Percentiles rank a stretch among this genome's conserved stretches.
These are phyloP conservation scores for Fusarium buxicola DNA, from an alignment of 2,329 filamentous ascomycete genomes.

Conservation along the genomic window DNA sequence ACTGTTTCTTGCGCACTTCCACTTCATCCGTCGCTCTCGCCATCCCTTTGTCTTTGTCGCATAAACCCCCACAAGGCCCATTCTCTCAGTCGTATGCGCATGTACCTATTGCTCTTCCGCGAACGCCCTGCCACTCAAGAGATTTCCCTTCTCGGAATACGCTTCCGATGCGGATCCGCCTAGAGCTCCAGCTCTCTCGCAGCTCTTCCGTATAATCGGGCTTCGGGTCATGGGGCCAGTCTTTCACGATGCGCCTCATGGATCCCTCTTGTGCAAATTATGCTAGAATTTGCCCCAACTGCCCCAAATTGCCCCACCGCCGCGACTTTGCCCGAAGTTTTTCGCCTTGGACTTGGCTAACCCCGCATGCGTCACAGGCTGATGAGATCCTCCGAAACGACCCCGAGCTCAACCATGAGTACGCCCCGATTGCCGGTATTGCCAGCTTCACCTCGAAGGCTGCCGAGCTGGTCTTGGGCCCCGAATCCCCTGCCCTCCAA, in stretches of 20 bases:
- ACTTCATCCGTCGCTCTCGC: constrained; percentile 13
- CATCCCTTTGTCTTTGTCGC: constrained; percentile 11
- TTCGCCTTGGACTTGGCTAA: constrained; percentile 36
- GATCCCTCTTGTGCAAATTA: constrained; percentile 26
- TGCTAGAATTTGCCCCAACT: constrained; percentile 30
- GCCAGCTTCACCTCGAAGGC: constrained; percentile 88
- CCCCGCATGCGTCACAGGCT: constrained; percentile 68
- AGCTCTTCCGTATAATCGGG: constrained; percentile 25
- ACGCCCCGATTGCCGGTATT: constrained; percentile 94
- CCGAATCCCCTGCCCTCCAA: constrained; percentile 80
- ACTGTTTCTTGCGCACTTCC: constrained; percentile 5
- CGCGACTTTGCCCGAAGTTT: constrained; percentile 11
- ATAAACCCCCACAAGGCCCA: constrained; percentile 10
- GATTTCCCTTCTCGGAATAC: neutral
- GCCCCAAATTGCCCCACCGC: constrained; percentile 25
- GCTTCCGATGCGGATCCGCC: constrained; percentile 23
- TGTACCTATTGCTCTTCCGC: constrained; percentile 12
- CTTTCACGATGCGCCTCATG: constrained; percentile 26
- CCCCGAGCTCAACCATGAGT: constrained; percentile 95
- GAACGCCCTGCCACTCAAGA: constrained; percentile 17
- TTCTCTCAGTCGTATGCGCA: constrained; percentile 14
- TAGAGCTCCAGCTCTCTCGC: constrained; percentile 14
- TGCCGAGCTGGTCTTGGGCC: constrained; percentile 88
- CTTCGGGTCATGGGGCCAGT: constrained; percentile 38
- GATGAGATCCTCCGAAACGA: constrained; percentile 90